Base-by-base conservation (phyloP, 2,329 filamentous ascomycete genomes). In the Rhexocercosporidium sp. region DNA sequence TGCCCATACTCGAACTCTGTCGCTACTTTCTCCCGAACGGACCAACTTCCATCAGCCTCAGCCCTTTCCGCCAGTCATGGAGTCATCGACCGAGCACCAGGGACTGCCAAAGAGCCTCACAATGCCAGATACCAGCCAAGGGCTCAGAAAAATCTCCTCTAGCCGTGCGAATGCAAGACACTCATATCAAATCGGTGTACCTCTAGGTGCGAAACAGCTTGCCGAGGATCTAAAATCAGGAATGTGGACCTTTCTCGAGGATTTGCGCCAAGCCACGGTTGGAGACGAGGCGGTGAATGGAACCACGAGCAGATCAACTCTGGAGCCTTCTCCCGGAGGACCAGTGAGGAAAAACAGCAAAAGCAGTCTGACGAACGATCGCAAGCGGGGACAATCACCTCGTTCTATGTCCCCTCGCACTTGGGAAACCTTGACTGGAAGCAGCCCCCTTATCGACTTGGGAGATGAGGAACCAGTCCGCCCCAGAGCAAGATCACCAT, bases 191-290 rank as follows among this genome's bases (percentile, higher is more conserved):
- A 71, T 72, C n/a, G 72, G 75, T 20, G 65, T 77, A 22, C 75
- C 74, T 20, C 66, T 72, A 59, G 73, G 72, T 25, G 76, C 76
- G 11, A 78, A 77, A 64, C 72, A 76, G 39, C 73, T 78, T 44
- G 76, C 77, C 18, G 91, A 92, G 67, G 96, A 97, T 79, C 89
- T 99, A 78, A 93, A 90, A 77, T 88, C 96, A 61, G 95, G 96
- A 1, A 82, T 99, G 59, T 94, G 92, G 88, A 97, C 93, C 1
- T 99, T 99, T 79, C 89, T 97, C 67, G 96, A 98, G 78, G 96
- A 99, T 77, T 88, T 99, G 57, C 87, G 94, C 72, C 96, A 98
- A 79, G 96, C 95, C 16, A 97, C 96, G 0, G 94, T 99, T 7
- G 96, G 96, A 27, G 96, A 99, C 64, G 96, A 99, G 81, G 92